Evolutionary conservation across 2,329 filamentous ascomycete genomes (phyloP).

Genomic region (Furcasterigmium furcatum): DNA sequence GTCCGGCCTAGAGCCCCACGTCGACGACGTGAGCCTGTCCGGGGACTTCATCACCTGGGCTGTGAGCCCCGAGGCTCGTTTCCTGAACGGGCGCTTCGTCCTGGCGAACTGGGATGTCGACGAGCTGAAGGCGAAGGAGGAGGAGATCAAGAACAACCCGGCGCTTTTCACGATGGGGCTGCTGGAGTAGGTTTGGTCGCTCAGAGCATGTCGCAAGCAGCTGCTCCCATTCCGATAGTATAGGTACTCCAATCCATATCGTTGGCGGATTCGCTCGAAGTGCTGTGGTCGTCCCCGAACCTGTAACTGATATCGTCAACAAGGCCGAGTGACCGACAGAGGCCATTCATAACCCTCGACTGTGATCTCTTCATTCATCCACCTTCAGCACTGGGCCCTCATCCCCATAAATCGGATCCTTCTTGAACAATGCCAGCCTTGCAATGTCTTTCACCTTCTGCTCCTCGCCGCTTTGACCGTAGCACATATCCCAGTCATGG

Average conservation of each 20-base stretch:
- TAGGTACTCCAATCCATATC: too few species aligned
- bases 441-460: constrained; percentile 29
- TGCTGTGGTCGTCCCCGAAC: too few species aligned
- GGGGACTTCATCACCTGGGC: constrained; percentile 40
- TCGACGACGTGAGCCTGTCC: constrained; percentile 17
- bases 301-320: too few species aligned
- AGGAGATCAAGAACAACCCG: constrained; percentile 5
- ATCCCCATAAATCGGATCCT: constrained; percentile 15
- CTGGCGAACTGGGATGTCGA: constrained; percentile 51
- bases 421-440: constrained; percentile 11
- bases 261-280: too few species aligned
- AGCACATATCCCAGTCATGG: constrained; percentile 68
- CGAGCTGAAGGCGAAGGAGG: constrained; percentile 32
- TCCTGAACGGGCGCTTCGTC: constrained; percentile 40
- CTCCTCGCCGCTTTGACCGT: constrained; percentile 57
- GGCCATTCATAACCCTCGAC: too few species aligned
- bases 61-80: constrained; percentile 37
- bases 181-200: constrained; percentile 10
- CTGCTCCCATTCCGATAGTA: too few species aligned
- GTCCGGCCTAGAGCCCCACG: background rate
- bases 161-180: constrained; percentile 9
- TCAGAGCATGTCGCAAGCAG: too few species aligned
- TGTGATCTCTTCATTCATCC: too few species aligned
- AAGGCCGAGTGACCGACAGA: too few species aligned
- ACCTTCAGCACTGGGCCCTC: constrained; percentile 6